Evolutionary conservation across 2,329 filamentous ascomycete species (phyloP).

Genomic region (Aspergillus sp.): DNA sequence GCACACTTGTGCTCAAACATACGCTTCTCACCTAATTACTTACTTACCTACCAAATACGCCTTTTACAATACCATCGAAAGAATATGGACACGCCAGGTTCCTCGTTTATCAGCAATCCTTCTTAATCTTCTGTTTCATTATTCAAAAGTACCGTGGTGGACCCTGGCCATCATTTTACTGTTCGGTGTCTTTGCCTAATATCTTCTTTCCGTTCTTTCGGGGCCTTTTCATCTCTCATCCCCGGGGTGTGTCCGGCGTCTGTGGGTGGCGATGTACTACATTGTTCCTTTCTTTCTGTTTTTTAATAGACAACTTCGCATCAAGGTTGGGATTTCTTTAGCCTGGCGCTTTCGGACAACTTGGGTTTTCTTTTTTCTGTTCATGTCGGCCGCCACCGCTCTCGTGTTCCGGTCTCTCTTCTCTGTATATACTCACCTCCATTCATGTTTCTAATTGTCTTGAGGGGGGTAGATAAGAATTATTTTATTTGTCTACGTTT

Average conservation of each 20-base stretch:
- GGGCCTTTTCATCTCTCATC: not conserved
- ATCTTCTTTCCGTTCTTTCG: constrained; percentile 1
- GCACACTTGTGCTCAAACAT: not conserved
- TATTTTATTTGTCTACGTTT: not conserved
- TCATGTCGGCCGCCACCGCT: not conserved
- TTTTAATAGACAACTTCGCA: constrained; percentile 3
- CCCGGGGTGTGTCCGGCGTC: not conserved
- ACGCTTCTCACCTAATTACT: not conserved
- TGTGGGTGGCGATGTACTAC: not conserved
- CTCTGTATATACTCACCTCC: not conserved
- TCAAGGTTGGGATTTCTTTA: constrained; percentile 1
- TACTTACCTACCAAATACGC: not conserved
- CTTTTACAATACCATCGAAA: too few species aligned
- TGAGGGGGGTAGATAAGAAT: too few species aligned
- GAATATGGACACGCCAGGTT: not conserved
- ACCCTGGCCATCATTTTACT: not conserved
- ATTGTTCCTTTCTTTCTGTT: not conserved
- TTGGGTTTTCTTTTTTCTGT: not conserved
- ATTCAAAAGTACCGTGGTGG: not conserved
- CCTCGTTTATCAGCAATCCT: not conserved
- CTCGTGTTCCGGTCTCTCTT: not conserved
- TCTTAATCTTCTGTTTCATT: not conserved
- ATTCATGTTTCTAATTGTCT: too few species aligned
- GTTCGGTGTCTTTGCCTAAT: not conserved
- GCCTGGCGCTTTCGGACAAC: constrained; percentile 4